Evolutionary conservation across 495 filamentous ascomycete genomes (phyloP).

Genomic region (Aspergillus cavernicola): DNA sequence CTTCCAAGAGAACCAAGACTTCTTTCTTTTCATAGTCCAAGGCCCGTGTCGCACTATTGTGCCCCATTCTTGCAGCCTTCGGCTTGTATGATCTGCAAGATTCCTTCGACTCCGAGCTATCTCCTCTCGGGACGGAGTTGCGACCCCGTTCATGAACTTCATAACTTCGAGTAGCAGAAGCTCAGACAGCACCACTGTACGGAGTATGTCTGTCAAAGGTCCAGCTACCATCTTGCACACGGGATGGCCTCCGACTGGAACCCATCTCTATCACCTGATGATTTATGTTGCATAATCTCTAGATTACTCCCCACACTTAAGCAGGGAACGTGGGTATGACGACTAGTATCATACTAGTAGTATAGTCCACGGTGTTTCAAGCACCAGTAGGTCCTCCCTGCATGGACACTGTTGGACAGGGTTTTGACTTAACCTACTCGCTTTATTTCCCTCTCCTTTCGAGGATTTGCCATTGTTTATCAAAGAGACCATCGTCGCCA

Average conservation of each 20-base stretch:
- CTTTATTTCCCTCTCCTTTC: neutral
- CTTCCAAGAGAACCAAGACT: conserved; percentile 12
- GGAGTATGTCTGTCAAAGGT: too few relatives aligned
- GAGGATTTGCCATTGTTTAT: neutral
- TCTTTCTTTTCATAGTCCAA: conserved; percentile 12
- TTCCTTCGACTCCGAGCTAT: neutral
- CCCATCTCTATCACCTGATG: conserved; percentile 1
- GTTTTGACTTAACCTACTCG: neutral
- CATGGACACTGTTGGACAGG: too few relatives aligned
- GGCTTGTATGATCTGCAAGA: conserved; percentile 4
- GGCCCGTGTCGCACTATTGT: conserved; percentile 16
- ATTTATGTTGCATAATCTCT: conserved; percentile 1
- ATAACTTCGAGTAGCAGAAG: neutral
- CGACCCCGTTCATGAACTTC: neutral
- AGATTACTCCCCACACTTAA: conserved; percentile 1
- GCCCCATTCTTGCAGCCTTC: neutral
- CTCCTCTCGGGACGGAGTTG: neutral
- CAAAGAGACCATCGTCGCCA: too few relatives aligned
- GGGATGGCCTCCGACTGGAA: conserved; percentile 10
- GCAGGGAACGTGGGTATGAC: neutral
- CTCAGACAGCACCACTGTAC: too few relatives aligned
- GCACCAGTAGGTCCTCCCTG: too few relatives aligned
- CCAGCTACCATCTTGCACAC: neutral
- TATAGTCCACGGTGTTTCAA: too few relatives aligned
- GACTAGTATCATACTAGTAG: too few relatives aligned